Evolutionary conservation across 2,329 filamentous ascomycete species (phyloP).

Genomic region (Colletotrichum cuscutae): DNA sequence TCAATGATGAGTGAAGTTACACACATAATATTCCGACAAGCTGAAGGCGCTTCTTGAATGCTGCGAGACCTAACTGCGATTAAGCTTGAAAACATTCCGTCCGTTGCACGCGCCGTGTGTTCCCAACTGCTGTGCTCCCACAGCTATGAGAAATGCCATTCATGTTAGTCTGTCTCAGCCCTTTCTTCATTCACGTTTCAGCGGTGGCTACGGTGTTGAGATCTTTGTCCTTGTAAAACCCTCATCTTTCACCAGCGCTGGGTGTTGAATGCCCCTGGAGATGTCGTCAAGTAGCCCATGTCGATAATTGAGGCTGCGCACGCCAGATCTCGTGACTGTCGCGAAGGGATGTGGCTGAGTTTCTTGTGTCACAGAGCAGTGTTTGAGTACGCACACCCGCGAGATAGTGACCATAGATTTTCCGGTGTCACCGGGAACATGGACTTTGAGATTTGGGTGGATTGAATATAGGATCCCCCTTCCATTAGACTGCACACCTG

Average conservation of each 20-base stretch:
- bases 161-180: too few relatives aligned
- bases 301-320: constrained; percentile 1
- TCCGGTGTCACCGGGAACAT: not conserved
- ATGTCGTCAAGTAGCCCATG: not conserved
- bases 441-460: not conserved
- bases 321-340: constrained; percentile 17
- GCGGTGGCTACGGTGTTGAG: not conserved
- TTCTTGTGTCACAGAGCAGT: not conserved
- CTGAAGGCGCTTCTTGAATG: constrained; percentile 62
- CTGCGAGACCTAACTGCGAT: constrained; percentile 70
- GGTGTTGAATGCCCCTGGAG: not conserved
- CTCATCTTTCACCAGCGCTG: not conserved
- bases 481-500: not conserved
- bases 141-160: not conserved
- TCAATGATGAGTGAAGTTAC: not conserved
- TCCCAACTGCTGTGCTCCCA: constrained; percentile 6
- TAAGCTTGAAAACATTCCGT: constrained; percentile 31
- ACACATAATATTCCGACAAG: constrained; percentile 64
- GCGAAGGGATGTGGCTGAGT: too few relatives aligned
- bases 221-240: not conserved
- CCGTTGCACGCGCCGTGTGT: not conserved
- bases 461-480: not conserved
- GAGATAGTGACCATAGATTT: not conserved
- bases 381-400: not conserved
- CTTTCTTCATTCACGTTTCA: not conserved